Evolutionary conservation across 2,329 filamentous ascomycete species (phyloP), one percentile per base, ranked within the genome.

Genomic region (Nothopassalora personata): DNA sequence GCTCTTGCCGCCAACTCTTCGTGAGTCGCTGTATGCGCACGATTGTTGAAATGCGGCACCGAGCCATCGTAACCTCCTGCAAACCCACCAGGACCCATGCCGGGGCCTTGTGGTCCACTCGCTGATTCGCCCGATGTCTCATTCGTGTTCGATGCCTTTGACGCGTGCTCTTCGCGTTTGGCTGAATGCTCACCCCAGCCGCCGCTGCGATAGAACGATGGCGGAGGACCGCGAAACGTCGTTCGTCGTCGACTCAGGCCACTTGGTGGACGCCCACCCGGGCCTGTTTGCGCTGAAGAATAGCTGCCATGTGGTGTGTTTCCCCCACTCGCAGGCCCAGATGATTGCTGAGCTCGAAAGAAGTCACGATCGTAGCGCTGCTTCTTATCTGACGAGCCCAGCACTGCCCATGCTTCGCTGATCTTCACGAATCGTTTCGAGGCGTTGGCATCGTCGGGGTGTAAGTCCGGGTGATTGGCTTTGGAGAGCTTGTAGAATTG

Each of bases 401-500:
- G 66, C 15, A 65, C 67, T 15, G 68, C 67, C 58, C 71, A 71
- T 18, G 70, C 70, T 64, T 79, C 31, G 73, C 69, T 67, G 71
- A 78, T 63, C 63, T 77, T 36, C 72, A 81, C 64, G 74, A 80
- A 99, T 72, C 87, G 89, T 59, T 83, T 77, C 4, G 86, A 80
- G 62, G 92, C 89, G 59, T 77, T 72, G 4, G 89, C 88, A 75
- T 96, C 88, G 67, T 83, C 72, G 60, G 82, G 90, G 80, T 97
- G 95, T 72, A 86, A 86, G 80, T 99, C 94, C 0, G 94, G 94
- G 75, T 99, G 94, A 81, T 96, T 88, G 56, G 83, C 78, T 76
- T 97, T 96, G 71, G 91, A 96, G 73, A 97, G 89, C 61, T 82
- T 76, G 81, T 97, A 97, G 83, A 97, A 99, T 72, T 84, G 77